Base-by-base conservation (phyloP, 139 green algal species). In the Astrephomene gubernaculifera region DNA sequence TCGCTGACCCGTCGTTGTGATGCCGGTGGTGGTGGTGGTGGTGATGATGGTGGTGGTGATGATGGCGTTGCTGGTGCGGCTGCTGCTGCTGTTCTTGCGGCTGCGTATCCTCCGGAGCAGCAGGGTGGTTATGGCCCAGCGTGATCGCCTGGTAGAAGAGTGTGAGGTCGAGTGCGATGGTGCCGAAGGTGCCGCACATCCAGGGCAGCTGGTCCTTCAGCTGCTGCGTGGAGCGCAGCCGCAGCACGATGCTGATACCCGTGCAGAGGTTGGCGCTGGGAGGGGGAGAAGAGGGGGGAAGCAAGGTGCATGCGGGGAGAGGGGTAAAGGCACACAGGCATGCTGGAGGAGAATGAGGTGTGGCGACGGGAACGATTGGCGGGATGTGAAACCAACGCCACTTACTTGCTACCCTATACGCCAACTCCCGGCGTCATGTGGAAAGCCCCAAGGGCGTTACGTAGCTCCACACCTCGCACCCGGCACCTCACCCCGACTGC, bases 151-250 rank as follows among this genome's bases (percentile, higher is more conserved):
- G 95, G 39, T 69, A 81, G 10, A 96, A 87, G 49, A 99, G 97
- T 49, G 88, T 75, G 29, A 93, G 44, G 76, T 99, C 96, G 17
- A 98, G 87, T 0, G 71, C 79, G 19, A 98, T 93, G 35, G 95
- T 98, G 6, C 96, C 96, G 33, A 98, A 88, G 21, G 86, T 94
- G 53, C 96, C 96, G 27, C 95, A 76, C 33, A 99, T 85, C 96
- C 96, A 99, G 25, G 96, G 96, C 57, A 90, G 38, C 80, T 96
- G 94, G 49, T 90, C 83, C 25, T 87, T 52, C 36, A 97, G 65
- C n/a, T 93, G 80, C 31, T 79, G 29, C 83, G 76, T 53, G 24
- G 8, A 82, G 43, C 89, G 81, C 6, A 91, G 78, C 6, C 95
- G 89, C 68, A 98, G 71, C 49, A 98, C 68, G 79, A 99, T 98